Percentiles rank a stretch among this genome's conserved stretches.
These are phyloP conservation scores for Agroathelia rolfsii DNA, from an alignment of 1,284 basidiomycete species.

Conservation along the genomic window DNA sequence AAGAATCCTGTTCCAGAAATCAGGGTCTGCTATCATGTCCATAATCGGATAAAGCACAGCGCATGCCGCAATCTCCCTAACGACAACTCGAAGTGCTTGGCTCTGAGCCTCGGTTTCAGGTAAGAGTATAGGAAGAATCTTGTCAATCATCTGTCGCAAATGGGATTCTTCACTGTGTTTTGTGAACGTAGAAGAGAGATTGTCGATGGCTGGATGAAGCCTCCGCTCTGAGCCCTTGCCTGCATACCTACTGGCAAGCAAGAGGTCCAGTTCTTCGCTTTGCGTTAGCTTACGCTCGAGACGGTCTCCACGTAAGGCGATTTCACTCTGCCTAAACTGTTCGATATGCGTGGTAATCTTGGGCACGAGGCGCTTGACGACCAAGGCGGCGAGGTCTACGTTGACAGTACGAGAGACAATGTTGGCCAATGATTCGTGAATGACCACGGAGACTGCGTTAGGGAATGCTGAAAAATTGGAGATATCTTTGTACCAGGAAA, in stretches of 20 bases:
- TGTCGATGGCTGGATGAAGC: conserved; percentile 75
- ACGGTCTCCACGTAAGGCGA: conserved; percentile 66
- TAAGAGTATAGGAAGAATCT: conserved; percentile 60
- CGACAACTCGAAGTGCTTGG: conserved; percentile 60
- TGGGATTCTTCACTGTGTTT: conserved; percentile 85
- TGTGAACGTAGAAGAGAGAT: conserved; percentile 79
- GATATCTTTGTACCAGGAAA: conserved; percentile 77
- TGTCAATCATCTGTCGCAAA: conserved; percentile 62
- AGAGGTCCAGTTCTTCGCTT: conserved; percentile 78
- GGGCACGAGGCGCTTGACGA: conserved; percentile 80
- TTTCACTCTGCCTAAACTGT: conserved; percentile 86
- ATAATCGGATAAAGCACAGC: conserved; percentile 78
- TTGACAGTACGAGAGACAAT: conserved; percentile 43
- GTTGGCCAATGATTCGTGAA: conserved; percentile 59
- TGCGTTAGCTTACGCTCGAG: conserved; percentile 71
- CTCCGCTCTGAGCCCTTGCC: conserved; percentile 47
- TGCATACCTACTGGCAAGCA: conserved; percentile 73
- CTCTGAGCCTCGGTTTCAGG: conserved; percentile 71
- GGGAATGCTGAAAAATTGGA: conserved; percentile 85
- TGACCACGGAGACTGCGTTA: conserved; percentile 65
- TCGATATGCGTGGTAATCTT: conserved; percentile 84
- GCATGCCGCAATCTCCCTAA: conserved; percentile 78
- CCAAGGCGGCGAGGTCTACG: conserved; percentile 68
- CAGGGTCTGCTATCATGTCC: conserved; percentile 88
- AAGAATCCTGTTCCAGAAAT: conserved; percentile 92